A percentile compares a stretch with the other conserved stretches of the same genome.
phyloP scores from a whole-genome alignment of 441 rosid genomes.

The Gossypium schwendimanii region DNA sequence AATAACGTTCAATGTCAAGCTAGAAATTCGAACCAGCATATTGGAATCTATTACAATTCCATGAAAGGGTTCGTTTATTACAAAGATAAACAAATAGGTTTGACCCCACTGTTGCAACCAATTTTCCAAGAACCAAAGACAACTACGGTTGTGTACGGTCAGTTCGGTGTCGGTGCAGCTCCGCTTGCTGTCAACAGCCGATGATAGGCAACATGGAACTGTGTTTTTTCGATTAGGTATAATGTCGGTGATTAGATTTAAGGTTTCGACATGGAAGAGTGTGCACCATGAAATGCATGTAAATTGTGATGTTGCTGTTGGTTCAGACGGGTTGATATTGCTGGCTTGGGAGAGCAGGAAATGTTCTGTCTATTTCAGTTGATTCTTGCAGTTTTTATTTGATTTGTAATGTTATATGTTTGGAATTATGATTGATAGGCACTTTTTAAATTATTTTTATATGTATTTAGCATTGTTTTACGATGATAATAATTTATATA shows the following conservation, averaged over 20 bases:
- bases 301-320: slow-evolving; percentile 46
- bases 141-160: slow-evolving; percentile 30
- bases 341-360: slow-evolving; percentile 32
- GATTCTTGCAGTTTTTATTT: slow-evolving; percentile 4
- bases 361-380: slow-evolving; percentile 61
- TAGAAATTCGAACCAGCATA: slow-evolving; percentile 57
- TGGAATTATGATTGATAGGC: background rate
- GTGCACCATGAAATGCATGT: slow-evolving; percentile 63
- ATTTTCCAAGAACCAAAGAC: slow-evolving; percentile 64
- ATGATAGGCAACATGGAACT: slow-evolving; percentile 47
- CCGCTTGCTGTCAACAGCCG: slow-evolving; percentile 45
- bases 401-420: background rate
- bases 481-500: too few relatives aligned
- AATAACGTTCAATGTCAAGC: slow-evolving; percentile 54
- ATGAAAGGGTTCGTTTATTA: slow-evolving; percentile 51
- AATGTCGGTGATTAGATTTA: slow-evolving; percentile 46
- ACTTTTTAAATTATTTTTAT: background rate
- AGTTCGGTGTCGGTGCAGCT: slow-evolving; percentile 39
- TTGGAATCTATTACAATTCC: slow-evolving; percentile 51
- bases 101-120: slow-evolving; percentile 31
- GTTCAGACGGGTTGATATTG: slow-evolving; percentile 52
- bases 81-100: slow-evolving; percentile 50
- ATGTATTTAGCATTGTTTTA: too few relatives aligned
- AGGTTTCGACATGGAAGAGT: slow-evolving; percentile 52
- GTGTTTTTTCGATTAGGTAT: slow-evolving; percentile 57